Conservation (phyloP, 139 green algal genomes). For the Picochlorum sp. region DNA sequence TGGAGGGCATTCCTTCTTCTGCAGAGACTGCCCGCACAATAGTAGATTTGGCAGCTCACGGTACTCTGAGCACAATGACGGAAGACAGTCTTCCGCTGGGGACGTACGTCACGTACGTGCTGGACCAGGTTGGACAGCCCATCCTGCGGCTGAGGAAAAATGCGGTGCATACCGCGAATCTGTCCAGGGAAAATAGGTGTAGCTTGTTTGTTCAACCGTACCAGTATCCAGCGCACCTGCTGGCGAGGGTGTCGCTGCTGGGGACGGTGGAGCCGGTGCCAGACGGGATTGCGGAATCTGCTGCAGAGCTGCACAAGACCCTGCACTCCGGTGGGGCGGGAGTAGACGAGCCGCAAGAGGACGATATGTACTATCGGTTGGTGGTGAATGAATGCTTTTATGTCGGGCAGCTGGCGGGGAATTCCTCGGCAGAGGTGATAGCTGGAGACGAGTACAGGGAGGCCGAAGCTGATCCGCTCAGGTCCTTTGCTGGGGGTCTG, state of each 20-base stretch:
- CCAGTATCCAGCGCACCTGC: slow-evolving; percentile 47
- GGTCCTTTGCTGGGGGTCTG: slow-evolving; percentile 38
- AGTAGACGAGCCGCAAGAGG: slow-evolving; percentile 20
- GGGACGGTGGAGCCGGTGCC: slow-evolving; percentile 35
- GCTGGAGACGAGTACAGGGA: slow-evolving; percentile 17
- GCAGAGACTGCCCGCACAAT: slow-evolving; percentile 69
- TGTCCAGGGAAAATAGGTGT: slow-evolving; percentile 40
- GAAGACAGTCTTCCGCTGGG: slow-evolving; percentile 54
- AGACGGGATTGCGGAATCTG: slow-evolving; percentile 14
- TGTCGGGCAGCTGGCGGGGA: slow-evolving; percentile 30
- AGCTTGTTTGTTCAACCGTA: slow-evolving; percentile 74
- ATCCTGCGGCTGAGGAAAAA: slow-evolving; percentile 52
- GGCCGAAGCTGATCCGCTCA: slow-evolving; percentile 50
- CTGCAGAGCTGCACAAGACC: slow-evolving; percentile 20
- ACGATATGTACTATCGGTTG: slow-evolving; percentile 34
- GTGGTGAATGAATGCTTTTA: slow-evolving; percentile 41
- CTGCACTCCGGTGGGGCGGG: slow-evolving; percentile 22
- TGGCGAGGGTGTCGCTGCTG: slow-evolving; percentile 65
- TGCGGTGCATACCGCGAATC: slow-evolving; percentile 61
- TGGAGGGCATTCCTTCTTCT: slow-evolving; percentile 10
- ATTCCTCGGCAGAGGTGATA: slow-evolving; percentile 13
- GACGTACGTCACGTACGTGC: slow-evolving; percentile 62
- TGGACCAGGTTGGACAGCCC: slow-evolving; percentile 57
- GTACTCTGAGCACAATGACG: slow-evolving; percentile 58
- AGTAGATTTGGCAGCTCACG: slow-evolving; percentile 49